These are phyloP conservation scores for Chalciporus sp. DNA, from an alignment of 1,284 basidiomycete genomes.

Conservation along the genomic window DNA sequence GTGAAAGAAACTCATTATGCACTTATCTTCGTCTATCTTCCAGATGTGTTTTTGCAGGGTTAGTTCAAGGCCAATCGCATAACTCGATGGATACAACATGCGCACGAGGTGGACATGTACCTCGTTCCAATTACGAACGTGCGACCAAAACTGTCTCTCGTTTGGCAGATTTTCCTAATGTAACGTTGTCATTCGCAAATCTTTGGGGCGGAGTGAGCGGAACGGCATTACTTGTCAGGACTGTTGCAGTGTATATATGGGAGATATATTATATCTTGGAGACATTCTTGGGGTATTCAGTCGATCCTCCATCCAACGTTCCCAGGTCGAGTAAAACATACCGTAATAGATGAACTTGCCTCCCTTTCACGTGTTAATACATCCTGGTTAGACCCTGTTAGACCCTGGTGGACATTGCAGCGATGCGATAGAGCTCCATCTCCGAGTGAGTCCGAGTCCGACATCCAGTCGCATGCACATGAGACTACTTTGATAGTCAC, in stretches of 20 bases:
- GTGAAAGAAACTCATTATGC: neutral
- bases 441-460: too few relatives aligned
- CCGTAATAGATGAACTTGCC: neutral
- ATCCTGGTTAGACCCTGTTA: too few relatives aligned
- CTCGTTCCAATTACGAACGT: conserved; percentile 18
- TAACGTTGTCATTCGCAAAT: conserved; percentile 1
- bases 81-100: neutral
- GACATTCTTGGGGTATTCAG: neutral
- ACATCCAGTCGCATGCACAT: too few relatives aligned
- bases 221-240: neutral
- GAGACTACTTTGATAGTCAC: too few relatives aligned
- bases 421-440: too few relatives aligned
- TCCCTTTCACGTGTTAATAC: neutral
- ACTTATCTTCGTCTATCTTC: conserved; percentile 1
- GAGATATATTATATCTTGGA: too few relatives aligned
- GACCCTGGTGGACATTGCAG: too few relatives aligned
- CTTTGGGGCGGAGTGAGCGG: neutral
- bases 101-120: conserved; percentile 19
- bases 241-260: neutral
- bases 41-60: neutral
- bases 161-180: neutral
- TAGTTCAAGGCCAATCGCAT: conserved; percentile 16
- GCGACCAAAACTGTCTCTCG: conserved; percentile 4
- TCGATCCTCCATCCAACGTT: neutral
- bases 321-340: neutral